Percentiles rank a stretch among this genome's conserved stretches.
These are phyloP conservation scores for Ascochyta clinopodiicola DNA, from an alignment of 2,329 filamentous ascomycete species.

Conservation along the genomic window DNA sequence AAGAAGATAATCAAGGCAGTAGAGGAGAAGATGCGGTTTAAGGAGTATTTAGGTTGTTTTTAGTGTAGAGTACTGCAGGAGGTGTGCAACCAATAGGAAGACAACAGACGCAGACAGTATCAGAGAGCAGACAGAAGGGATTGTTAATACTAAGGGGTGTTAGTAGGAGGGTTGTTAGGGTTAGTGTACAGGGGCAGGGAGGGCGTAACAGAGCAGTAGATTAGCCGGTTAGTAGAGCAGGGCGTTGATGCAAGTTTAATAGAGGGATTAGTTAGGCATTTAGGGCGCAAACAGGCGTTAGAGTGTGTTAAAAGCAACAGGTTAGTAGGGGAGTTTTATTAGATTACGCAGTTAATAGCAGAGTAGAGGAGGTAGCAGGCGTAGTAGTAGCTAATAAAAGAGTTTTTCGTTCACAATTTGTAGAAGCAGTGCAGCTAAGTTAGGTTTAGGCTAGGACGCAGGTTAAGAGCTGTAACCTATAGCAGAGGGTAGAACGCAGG, in stretches of 20 bases:
- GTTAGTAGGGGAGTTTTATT: slow-evolving; percentile 18
- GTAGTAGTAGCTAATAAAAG: background rate
- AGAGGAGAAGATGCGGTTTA: slow-evolving; percentile 9
- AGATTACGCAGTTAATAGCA: slow-evolving; percentile 9
- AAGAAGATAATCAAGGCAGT: slow-evolving; percentile 7
- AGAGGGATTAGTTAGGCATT: slow-evolving; percentile 8
- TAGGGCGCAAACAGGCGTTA: background rate
- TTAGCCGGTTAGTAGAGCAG: background rate
- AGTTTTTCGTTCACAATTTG: background rate
- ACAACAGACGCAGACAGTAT: background rate
- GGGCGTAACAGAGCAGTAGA: background rate
- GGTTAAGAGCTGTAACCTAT: background rate
- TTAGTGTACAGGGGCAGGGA: slow-evolving; percentile 1
- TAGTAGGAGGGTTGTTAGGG: slow-evolving; percentile 7
- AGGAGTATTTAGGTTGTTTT: slow-evolving; percentile 18
- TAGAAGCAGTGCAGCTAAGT: background rate
- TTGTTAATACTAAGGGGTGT: slow-evolving; percentile 14
- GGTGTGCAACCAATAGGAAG: slow-evolving; percentile 11
- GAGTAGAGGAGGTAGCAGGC: slow-evolving; percentile 2
- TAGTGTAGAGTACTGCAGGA: slow-evolving; percentile 12
- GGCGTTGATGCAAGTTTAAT: background rate
- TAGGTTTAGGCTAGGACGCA: background rate
- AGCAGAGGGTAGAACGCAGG: too few relatives aligned
- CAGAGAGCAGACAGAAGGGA: background rate
- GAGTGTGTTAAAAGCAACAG: background rate